Conservation (phyloP, 768 basidiomycete species). For the Cyathus striatus region DNA sequence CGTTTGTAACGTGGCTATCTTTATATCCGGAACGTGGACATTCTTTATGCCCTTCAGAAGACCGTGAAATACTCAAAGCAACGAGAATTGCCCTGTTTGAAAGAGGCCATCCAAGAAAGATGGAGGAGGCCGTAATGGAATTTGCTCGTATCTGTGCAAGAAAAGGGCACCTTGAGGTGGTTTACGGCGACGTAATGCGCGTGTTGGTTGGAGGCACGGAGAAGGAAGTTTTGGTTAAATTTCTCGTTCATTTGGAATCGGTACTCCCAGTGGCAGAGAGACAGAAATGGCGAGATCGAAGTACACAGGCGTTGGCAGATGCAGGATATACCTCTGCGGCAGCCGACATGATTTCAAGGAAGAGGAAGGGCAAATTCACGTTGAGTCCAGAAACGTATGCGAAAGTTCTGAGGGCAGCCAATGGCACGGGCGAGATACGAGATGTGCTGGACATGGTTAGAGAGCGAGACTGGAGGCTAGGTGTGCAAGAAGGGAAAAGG, state of each 20-base stretch:
- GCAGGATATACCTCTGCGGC: not conserved
- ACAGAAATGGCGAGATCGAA: not conserved
- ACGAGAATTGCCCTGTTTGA: not conserved
- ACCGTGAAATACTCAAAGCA: not conserved
- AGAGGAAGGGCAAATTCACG: not conserved
- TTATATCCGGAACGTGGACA: not conserved
- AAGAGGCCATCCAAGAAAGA: not conserved
- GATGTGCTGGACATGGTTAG: not conserved
- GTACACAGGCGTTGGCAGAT: not conserved
- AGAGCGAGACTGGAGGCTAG: too few relatives aligned
- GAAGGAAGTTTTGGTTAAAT: not conserved
- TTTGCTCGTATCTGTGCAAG: not conserved
- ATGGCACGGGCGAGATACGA: not conserved
- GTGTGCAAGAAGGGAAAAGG: not conserved
- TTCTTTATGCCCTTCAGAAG: not conserved
- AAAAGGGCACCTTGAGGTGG: not conserved
- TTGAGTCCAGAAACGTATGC: too few relatives aligned
- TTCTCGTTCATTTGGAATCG: not conserved
- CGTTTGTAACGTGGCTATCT: not conserved
- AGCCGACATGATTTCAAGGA: too few relatives aligned
- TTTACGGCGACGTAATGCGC: not conserved
- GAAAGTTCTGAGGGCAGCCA: not conserved
- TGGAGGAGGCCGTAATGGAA: not conserved
- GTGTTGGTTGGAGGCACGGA: not conserved
- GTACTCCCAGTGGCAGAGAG: not conserved